Conservation (phyloP, 768 basidiomycete species). For the Boletus pseudopeckii region DNA sequence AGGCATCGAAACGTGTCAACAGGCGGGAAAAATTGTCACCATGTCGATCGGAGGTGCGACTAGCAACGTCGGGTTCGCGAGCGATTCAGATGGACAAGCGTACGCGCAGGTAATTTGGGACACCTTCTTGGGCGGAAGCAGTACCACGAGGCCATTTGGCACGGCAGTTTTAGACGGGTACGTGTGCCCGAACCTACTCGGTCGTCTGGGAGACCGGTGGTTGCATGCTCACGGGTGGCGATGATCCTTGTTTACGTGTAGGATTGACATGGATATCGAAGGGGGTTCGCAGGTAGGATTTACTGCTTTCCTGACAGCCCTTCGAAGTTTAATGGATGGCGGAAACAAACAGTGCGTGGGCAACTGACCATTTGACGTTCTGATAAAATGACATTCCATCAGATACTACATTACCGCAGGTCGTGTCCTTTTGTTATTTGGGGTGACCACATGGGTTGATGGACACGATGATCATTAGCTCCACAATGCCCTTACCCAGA, state of each 20-base stretch:
- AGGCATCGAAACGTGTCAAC: slow-evolving; percentile 64
- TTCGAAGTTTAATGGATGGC: slow-evolving; percentile 27
- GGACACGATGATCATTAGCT: slow-evolving; percentile 14
- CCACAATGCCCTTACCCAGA: slow-evolving; percentile 50
- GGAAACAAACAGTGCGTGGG: slow-evolving; percentile 26
- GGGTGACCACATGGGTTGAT: background rate
- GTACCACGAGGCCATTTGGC: slow-evolving; percentile 66
- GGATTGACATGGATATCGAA: slow-evolving; percentile 48
- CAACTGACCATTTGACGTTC: background rate
- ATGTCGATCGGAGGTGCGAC: slow-evolving; percentile 60
- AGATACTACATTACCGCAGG: slow-evolving; percentile 47
- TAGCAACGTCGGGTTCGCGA: slow-evolving; percentile 58
- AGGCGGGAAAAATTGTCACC: slow-evolving; percentile 58
- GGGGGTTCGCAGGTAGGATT: slow-evolving; percentile 35
- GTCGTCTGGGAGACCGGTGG: slow-evolving; percentile 5
- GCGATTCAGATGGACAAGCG: slow-evolving; percentile 50
- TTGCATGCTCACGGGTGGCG: background rate
- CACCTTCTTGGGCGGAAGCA: slow-evolving; percentile 63
- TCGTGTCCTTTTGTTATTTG: background rate
- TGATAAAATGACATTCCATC: background rate
- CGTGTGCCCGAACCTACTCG: background rate
- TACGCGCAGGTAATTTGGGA: slow-evolving; percentile 70
- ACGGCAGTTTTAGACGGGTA: slow-evolving; percentile 70
- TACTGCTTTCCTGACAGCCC: slow-evolving; percentile 28
- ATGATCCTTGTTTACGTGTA: slow-evolving; percentile 1